Conservation (phyloP, 2,329 filamentous ascomycete genomes). For the Aspergillus neoniger region DNA sequence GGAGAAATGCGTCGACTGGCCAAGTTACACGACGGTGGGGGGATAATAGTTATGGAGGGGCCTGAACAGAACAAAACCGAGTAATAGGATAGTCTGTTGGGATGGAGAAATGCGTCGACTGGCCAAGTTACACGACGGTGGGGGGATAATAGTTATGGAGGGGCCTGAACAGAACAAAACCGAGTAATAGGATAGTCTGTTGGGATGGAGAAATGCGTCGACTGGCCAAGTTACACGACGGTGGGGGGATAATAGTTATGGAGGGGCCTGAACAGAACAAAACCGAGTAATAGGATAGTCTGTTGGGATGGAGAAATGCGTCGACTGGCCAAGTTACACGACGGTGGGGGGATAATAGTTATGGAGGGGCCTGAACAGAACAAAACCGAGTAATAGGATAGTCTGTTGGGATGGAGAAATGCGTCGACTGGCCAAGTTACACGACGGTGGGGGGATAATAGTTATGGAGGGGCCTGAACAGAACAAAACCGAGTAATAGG, state of each 20-base stretch:
- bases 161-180: background rate
- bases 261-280: background rate
- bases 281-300: background rate
- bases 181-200: background rate
- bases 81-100: background rate
- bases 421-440: background rate
- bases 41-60: background rate
- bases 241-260: background rate
- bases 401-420: no score
- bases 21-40: background rate
- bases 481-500: background rate
- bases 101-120: background rate
- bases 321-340: background rate
- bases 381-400: background rate
- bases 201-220: background rate
- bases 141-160: background rate
- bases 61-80: background rate
- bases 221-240: background rate
- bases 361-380: background rate
- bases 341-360: background rate
- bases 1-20: background rate
- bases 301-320: background rate
- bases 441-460: background rate
- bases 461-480: background rate
- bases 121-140: background rate